A percentile compares a stretch with the other conserved stretches of the same genome.
Evolutionary conservation across 164 flowering plant genomes (phyloP).

Genomic region (Berberis vulgaris): DNA sequence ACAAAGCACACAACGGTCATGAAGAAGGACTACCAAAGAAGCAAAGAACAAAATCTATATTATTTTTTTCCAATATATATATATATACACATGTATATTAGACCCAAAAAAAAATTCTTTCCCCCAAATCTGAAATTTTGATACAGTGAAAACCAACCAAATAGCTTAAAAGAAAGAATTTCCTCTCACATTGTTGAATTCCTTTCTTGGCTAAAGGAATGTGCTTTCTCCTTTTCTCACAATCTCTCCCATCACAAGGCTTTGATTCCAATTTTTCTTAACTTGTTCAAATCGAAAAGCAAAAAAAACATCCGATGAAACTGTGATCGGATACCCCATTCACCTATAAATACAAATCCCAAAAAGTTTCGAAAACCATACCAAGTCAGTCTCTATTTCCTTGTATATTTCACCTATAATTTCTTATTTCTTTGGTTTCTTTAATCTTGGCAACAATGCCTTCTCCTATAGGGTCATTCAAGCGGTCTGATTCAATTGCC

Average conservation of each 20-base stretch:
- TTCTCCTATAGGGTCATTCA: slow-evolving; percentile 22
- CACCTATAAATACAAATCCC: slow-evolving; percentile 10
- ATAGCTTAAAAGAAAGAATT: slow-evolving; percentile 4
- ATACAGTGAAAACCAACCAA: neutral
- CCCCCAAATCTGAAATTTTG: no score
- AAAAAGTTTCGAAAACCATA: neutral
- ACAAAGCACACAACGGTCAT: slow-evolving; percentile 2
- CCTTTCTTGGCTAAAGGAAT: slow-evolving; percentile 33
- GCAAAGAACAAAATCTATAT: slow-evolving; percentile 10
- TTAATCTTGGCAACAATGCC: slow-evolving; percentile 25
- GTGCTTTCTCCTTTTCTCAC: slow-evolving; percentile 23
- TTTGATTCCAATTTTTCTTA: neutral
- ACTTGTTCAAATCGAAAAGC: neutral
- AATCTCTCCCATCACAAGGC: slow-evolving; percentile 7
- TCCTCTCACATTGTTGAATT: slow-evolving; percentile 4
- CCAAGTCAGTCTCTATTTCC: neutral
- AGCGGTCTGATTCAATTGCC: slow-evolving; percentile 53
- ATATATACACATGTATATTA: no score
- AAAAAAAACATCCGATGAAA: neutral
- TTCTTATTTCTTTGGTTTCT: neutral
- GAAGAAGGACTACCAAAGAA: slow-evolving; percentile 10
- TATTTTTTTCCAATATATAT: no score
- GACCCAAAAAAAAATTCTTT: no score
- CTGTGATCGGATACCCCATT: neutral
- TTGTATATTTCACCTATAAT: no score